A percentile compares a stretch with the other conserved stretches of the same genome.
These are phyloP conservation scores for Globisporangium cystogenes DNA, from an alignment of 352 stramenopile genomes.

Conservation along the genomic window DNA sequence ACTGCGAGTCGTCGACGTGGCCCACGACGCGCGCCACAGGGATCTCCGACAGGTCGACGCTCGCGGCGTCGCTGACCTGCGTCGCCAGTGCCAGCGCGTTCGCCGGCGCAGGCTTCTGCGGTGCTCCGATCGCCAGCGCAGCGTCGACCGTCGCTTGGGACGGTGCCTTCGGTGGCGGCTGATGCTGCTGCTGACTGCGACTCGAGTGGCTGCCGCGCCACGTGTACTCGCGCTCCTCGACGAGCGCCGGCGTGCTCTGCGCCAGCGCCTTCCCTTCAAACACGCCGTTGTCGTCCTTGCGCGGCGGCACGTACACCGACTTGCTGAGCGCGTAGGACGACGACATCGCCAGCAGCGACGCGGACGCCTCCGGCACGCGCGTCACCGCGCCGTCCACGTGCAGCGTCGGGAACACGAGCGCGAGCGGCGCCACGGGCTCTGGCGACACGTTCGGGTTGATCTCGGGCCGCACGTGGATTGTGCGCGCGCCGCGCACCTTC, in stretches of 20 bases:
- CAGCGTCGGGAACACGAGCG: slow-evolving; percentile 67
- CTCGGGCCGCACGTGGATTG: slow-evolving; percentile 69
- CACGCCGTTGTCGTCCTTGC: slow-evolving; percentile 25
- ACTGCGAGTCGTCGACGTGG: slow-evolving; percentile 8
- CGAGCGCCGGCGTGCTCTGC: slow-evolving; percentile 33
- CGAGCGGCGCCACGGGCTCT: slow-evolving; percentile 57
- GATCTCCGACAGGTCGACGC: slow-evolving; percentile 26
- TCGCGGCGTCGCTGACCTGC: slow-evolving; percentile 16
- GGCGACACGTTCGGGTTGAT: slow-evolving; percentile 83
- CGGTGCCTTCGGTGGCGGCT: neutral
- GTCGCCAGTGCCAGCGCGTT: slow-evolving; percentile 16
- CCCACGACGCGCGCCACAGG: slow-evolving; percentile 55
- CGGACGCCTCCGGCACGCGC: slow-evolving; percentile 23
- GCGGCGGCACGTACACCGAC: slow-evolving; percentile 48
- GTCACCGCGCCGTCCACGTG: slow-evolving; percentile 39
- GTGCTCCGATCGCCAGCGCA: neutral
- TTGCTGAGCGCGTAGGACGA: slow-evolving; percentile 40
- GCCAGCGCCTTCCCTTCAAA: slow-evolving; percentile 26
- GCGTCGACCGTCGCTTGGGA: neutral
- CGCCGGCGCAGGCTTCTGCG: neutral
- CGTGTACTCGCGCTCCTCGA: slow-evolving; percentile 51
- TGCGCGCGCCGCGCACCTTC: slow-evolving; percentile 39
- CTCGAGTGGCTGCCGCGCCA: slow-evolving; percentile 15
- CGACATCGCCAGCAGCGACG: slow-evolving; percentile 23
- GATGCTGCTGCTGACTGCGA: neutral